Evolutionary conservation across 805 yeast species (phyloP), one percentile per base, ranked within the genome.

Genomic region (Yamadazyma akitaensis): DNA sequence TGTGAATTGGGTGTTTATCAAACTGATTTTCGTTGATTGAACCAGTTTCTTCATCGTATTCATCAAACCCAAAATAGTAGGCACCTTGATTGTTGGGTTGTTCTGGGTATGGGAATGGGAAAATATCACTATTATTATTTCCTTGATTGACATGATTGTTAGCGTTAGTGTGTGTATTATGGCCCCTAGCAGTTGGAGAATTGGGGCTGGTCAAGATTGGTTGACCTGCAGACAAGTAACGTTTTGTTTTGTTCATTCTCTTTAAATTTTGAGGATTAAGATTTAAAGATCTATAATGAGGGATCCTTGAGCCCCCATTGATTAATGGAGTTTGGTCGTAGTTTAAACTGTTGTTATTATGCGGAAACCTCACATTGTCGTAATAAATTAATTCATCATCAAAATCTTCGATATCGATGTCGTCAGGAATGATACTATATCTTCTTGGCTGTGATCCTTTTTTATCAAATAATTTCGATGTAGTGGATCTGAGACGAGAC

Each of bases 381-480:
- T 72, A 72, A 52, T 72, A 72, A 28, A 72, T 72, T 46, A 72
- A 55, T 42, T 80, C 84, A 50, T 76, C 84, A 50, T 77, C 83
- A 48, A 73, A 72, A 44, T 72, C 79, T 46, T 79, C 84, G 37
- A 73, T 72, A 51, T 75, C 81, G 16, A 71, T 73, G 58, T 81
- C 82, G 56, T 81, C 85, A 0, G 85, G 85, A 2, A 81, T 77
- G 17, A 85, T 87, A 17, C 90, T 82, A 56, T 85, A 85, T 30
- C 90, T 68, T 57, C 91, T 72, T 5, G 88, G 80, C 40, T 82
- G 85, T 0, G 84, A 79, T 1, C 88, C 90, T 54, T 80, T 84
- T 11, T 80, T 77, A 55, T 85, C 92, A 62, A 86, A 85, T 5
- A 85, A 65, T 51, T 83, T 82, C 1, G 90, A 84, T 0, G 90